Evolutionary conservation across 257 asterid genomes (phyloP), one percentile per base, ranked within the genome.

Genomic region (Plectranthus barbatus): DNA sequence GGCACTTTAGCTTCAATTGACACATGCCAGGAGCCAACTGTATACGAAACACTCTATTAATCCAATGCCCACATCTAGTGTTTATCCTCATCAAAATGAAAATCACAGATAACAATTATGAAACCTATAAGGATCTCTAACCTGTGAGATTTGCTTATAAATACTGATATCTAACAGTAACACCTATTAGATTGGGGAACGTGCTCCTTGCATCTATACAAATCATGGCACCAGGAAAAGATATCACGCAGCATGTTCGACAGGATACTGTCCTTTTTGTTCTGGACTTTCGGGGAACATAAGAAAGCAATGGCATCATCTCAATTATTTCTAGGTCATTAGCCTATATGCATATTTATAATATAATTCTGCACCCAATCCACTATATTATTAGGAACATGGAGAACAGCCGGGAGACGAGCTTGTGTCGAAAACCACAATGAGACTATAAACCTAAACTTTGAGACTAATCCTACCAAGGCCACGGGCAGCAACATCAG

Each of bases 401-500:
- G 79, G 83, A 78, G 86, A 84, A 83, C 95, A 88, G 95, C 98
- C 96, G 90, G 86, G 78, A 72, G 94, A 91, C 94, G 80, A 82
- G 62, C 56, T 67, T 58, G 77, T 51, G 70, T 33, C 41, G 44
- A 67, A 63, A 57, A 66, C 79, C 84, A 71, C 81, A 69, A 72
- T 49, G 61, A 70, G 71, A 77, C 61, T 46, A 82, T 68, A 73
- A 71, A 78, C 93, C 95, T 76, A 87, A 74, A 72, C 83, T 74
- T 48, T 66, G 60, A 81, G 82, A 76, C 86, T 77, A 70, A 82
- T 82, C 94, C 93, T 91, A 91, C 97, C 97, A 76, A 90, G 96
- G 78, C 97, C 97, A 77, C 97, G 96, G 39, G 97, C 97, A 76
- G 97, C 97, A 68, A 90, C 97, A 80, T 90, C 97, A 70, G 96